These are phyloP conservation scores for Aspergillus floridensis DNA, from an alignment of 2,329 filamentous ascomycete genomes.

Conservation along the genomic window DNA sequence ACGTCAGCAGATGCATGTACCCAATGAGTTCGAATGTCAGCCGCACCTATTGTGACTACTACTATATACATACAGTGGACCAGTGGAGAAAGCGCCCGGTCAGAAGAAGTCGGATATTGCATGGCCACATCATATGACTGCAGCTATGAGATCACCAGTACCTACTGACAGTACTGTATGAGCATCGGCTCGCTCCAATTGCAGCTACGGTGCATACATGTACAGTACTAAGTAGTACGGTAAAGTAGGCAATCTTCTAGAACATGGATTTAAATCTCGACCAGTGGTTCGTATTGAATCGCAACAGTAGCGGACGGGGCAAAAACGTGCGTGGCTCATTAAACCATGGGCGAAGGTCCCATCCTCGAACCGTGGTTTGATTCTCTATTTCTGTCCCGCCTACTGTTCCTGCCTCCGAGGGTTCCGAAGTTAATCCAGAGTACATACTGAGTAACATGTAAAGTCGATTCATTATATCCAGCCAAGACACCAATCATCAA, in stretches of 20 bases:
- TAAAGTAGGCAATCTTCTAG: background rate
- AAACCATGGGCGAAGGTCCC: background rate
- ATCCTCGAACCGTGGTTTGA: background rate
- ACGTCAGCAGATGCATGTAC: constrained; percentile 2
- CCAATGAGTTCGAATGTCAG: background rate
- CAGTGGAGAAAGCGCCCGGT: background rate
- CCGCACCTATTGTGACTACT: background rate
- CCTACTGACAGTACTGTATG: no score
- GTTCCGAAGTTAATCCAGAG: background rate
- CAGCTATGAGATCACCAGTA: no score
- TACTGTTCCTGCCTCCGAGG: background rate
- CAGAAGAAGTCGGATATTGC: background rate
- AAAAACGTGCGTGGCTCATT: background rate
- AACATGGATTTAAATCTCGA: background rate
- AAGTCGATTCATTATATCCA: no score
- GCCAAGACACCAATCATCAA: no score
- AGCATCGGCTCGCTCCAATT: no score
- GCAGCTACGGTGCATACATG: background rate
- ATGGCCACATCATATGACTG: background rate
- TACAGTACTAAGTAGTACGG: background rate
- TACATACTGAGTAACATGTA: no score
- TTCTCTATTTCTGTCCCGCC: background rate
- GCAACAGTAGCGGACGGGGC: background rate
- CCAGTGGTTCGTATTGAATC: background rate
- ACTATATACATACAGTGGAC: background rate